phyloP scores from a whole-genome alignment of 495 filamentous ascomycete species.

The Neurospora sp. region DNA sequence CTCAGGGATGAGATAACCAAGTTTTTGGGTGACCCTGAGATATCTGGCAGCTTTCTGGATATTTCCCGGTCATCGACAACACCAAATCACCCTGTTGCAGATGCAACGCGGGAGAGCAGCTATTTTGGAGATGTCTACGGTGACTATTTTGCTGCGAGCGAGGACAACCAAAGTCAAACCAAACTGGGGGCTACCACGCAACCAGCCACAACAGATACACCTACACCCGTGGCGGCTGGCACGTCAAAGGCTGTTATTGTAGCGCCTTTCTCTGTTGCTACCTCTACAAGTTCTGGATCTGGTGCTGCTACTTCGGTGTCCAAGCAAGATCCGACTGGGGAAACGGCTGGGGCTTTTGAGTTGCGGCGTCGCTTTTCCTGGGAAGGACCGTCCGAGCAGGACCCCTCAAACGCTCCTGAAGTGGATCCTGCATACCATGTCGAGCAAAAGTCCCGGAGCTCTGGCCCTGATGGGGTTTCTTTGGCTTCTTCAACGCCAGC shows the following conservation, averaged over 20 bases:
- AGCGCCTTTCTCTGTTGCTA: not conserved
- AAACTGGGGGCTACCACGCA: not conserved
- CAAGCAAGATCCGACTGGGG: not conserved
- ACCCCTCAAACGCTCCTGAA: not conserved
- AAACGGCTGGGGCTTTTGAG: not conserved
- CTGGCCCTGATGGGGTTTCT: not conserved
- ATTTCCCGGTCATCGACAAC: conserved; percentile 3
- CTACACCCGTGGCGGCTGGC: not conserved
- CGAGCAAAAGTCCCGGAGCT: conserved; percentile 6
- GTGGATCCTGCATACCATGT: not conserved
- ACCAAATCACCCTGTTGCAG: conserved; percentile 16
- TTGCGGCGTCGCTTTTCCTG: conserved; percentile 41
- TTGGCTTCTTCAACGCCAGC: not conserved
- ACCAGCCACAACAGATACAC: not conserved
- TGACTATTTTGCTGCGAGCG: conserved; percentile 28
- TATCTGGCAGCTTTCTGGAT: conserved; percentile 4
- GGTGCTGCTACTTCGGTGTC: not conserved
- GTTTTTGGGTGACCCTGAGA: conserved; percentile 47
- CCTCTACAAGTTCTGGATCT: not conserved
- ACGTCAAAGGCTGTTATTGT: not conserved
- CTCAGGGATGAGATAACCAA: conserved; percentile 73
- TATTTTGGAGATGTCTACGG: conserved; percentile 37
- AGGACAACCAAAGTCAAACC: conserved; percentile 11
- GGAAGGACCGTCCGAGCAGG: conserved; percentile 30
- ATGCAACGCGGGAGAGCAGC: conserved; percentile 29